Conservation (phyloP, 176 grass and related monocot species). For the Olyra latifolia region DNA sequence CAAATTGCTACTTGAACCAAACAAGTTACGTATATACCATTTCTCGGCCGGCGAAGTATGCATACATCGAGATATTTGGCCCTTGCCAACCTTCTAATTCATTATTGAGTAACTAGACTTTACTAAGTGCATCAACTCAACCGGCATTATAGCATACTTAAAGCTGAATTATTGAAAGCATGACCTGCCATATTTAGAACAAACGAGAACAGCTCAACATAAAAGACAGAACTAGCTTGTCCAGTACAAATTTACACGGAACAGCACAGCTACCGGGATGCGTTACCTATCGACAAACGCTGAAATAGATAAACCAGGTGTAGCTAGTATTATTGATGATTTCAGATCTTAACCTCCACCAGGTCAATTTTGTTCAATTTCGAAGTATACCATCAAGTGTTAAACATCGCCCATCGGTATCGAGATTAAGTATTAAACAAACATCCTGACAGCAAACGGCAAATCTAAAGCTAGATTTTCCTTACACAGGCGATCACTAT, state of each 20-base stretch:
- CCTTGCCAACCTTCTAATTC: not conserved
- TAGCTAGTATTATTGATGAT: not conserved
- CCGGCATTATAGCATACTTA: not conserved
- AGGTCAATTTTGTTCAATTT: not conserved
- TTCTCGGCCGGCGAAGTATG: not conserved
- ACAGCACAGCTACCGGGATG: constrained; percentile 1
- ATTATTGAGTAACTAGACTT: not conserved
- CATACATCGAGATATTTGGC: not conserved
- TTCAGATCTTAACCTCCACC: not conserved
- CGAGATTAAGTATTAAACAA: constrained; percentile 11
- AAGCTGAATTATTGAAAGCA: not conserved
- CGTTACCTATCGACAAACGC: constrained; percentile 1
- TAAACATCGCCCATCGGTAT: constrained; percentile 15
- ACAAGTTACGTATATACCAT: not conserved
- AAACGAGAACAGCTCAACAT: constrained; percentile 1
- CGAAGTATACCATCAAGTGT: constrained; percentile 6
- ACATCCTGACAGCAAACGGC: constrained; percentile 19
- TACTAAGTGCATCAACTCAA: not conserved
- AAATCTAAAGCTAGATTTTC: constrained; percentile 40
- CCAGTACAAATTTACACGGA: constrained; percentile 3
- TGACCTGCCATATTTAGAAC: not conserved
- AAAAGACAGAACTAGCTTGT: not conserved
- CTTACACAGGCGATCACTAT: constrained; percentile 10
- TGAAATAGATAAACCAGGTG: constrained; percentile 23
- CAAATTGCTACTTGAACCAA: too few species aligned